Evolutionary conservation across 768 basidiomycete species (phyloP).

Genomic region (Suillus decipiens): DNA sequence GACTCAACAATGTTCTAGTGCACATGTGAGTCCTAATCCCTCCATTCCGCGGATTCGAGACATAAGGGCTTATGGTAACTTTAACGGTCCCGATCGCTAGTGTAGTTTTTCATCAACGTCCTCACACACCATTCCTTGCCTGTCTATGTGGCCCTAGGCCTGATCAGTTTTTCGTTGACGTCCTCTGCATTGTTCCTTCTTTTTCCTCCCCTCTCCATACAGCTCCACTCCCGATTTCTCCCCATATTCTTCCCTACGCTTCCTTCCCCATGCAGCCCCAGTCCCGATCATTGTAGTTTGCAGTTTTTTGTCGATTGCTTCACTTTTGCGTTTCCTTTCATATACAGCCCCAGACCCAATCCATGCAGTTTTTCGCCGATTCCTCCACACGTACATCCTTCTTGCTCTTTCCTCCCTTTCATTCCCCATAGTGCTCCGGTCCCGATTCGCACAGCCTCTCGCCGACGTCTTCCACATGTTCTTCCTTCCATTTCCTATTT

Average conservation of each 20-base stretch:
- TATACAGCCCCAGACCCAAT: neutral
- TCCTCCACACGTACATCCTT: neutral
- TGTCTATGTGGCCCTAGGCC: neutral
- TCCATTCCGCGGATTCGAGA: neutral
- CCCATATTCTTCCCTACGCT: neutral
- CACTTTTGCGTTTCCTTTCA: neutral
- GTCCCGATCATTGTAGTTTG: neutral
- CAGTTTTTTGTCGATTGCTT: neutral
- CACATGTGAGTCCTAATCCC: neutral
- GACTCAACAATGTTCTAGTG: neutral
- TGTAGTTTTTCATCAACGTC: neutral
- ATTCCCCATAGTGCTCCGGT: neutral
- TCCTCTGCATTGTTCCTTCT: neutral
- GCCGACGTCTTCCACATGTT: neutral
- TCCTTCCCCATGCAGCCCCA: neutral
- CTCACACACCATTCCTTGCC: neutral
- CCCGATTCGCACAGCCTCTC: neutral
- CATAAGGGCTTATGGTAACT: neutral
- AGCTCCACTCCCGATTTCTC: neutral
- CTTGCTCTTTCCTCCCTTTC: neutral
- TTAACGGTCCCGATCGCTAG: neutral
- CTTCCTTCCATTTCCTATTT: neutral
- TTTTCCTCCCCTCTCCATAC: neutral
- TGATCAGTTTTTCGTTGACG: neutral
- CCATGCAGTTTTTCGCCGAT: neutral